Percentiles rank a stretch among this genome's conserved stretches.
These are phyloP conservation scores for Daldinia grandis DNA, from an alignment of 495 filamentous ascomycete genomes.

Conservation along the genomic window DNA sequence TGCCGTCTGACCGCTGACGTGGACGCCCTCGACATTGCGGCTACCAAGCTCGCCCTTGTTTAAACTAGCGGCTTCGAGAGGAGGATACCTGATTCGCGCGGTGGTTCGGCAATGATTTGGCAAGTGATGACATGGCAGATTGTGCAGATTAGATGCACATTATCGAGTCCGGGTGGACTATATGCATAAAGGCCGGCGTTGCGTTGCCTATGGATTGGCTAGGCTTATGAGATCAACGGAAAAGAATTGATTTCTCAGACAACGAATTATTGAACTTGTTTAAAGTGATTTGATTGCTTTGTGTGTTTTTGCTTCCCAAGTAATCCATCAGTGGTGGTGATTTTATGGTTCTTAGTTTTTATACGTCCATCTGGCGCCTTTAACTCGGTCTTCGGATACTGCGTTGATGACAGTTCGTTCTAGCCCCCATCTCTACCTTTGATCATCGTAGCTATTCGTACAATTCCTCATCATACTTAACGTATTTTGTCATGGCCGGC, in stretches of 20 bases:
- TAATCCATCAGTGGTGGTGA: constrained; percentile 12
- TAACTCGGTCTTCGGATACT: neutral
- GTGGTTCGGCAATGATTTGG: constrained; percentile 32
- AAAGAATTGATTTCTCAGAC: constrained; percentile 42
- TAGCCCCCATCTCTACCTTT: neutral
- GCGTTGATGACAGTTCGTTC: neutral
- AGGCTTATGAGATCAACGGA: constrained; percentile 46
- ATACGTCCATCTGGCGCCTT: neutral
- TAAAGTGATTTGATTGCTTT: constrained; percentile 16
- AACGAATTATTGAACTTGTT: constrained; percentile 17
- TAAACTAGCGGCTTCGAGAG: constrained; percentile 58
- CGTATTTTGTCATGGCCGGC: neutral
- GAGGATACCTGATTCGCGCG: constrained; percentile 29
- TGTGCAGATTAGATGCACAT: constrained; percentile 40
- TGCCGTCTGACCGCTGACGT: constrained; percentile 93
- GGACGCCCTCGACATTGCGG: constrained; percentile 98
- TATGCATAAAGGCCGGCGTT: constrained; percentile 50
- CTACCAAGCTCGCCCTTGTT: constrained; percentile 97
- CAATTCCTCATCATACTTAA: constrained; percentile 2
- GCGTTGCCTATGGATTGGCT: constrained; percentile 40
- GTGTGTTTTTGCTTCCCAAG: neutral
- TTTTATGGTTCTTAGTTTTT: neutral
- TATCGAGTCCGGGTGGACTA: constrained; percentile 36
- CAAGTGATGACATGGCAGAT: constrained; percentile 20
- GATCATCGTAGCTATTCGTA: constrained; percentile 14